A percentile compares a stretch with the other conserved stretches of the same genome.
Evolutionary conservation across 192 early-diverging fungal species (phyloP).

Genomic region (Coemansia sp.): DNA sequence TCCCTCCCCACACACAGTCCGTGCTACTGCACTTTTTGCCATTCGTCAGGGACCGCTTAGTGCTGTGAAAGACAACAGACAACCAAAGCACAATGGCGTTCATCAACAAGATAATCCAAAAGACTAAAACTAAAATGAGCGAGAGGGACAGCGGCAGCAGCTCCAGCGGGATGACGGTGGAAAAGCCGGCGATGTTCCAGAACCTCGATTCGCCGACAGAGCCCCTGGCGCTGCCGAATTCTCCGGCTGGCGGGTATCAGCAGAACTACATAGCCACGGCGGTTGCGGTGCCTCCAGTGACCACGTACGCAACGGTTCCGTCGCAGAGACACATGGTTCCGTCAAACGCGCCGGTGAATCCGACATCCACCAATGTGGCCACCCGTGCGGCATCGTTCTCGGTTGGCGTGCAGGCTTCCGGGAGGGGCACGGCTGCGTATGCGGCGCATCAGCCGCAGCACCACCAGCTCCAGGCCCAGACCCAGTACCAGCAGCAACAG

Average conservation of each 20-base stretch:
- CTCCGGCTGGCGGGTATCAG: conserved; percentile 14
- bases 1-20: too few species aligned
- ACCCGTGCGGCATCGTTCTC: conserved; percentile 53
- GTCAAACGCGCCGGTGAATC: conserved; percentile 39
- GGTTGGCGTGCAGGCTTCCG: conserved; percentile 18
- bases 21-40: neutral
- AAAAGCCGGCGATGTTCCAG: conserved; percentile 17
- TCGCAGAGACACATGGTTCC: conserved; percentile 48
- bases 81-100: conserved; percentile 42
- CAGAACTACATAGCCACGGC: conserved; percentile 14
- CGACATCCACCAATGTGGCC: conserved; percentile 39
- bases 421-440: conserved; percentile 13
- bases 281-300: conserved; percentile 15
- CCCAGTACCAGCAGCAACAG: conserved; percentile 2
- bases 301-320: conserved; percentile 18
- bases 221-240: conserved; percentile 20
- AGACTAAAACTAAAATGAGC: conserved; percentile 56
- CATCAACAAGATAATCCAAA: conserved; percentile 59
- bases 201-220: conserved; percentile 43
- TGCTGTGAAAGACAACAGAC: neutral
- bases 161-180: conserved; percentile 1
- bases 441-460: conserved; percentile 10
- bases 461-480: neutral
- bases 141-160: conserved; percentile 29
- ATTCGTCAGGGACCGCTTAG: neutral